Evolutionary conservation across 2,329 filamentous ascomycete species (phyloP), one percentile per base, ranked within the genome.

Genomic region (Penicillium sp.): DNA sequence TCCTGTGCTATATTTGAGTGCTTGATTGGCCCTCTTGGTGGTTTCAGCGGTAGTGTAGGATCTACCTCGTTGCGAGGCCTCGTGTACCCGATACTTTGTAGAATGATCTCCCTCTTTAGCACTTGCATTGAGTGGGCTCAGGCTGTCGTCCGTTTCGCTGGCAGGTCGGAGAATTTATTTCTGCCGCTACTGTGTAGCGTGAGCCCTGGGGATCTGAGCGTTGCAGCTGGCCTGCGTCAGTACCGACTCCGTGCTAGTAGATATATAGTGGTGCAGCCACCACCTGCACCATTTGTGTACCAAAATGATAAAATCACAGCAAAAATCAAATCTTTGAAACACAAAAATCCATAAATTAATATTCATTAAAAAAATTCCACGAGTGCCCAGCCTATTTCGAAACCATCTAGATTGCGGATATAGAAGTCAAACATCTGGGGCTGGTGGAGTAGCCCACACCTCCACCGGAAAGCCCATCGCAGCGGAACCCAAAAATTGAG

Each of bases 361-460:
- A 0, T 8, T 14, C 31, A 2, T 16, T 33, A 13, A 33, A 16
- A 33, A 19, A 10, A 10, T 39, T 3, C 14, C 35, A 19, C 7
- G n/a, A 11, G 19, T 39, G 35, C 6, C 16, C 16, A 10, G 16
- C 2, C 16, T n/a, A 4, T 19, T 9, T 11, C 11, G n/a, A 35
- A 35, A 19, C n/a, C 1, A 19, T n/a, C 16, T 13, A 47, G 23
- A 31, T 47, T 47, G 44, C 45, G 42, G 26, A 48, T 35, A 47
- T 52, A 46, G 54, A 55, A 49, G 33, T 19, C 35, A 42, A 42
- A 23, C 56, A 62, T 37, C 55, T 60, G 63, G 63, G 50, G 57
- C 57, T 57, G 50, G 60, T 65, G 61, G 62, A 65, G 62, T 33
- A 50, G 52, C 58, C 62, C 53, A 46, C 16, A 57, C 54, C 57